Base-by-base conservation (phyloP, 169 alveolate species). In the Babesia ovata region DNA sequence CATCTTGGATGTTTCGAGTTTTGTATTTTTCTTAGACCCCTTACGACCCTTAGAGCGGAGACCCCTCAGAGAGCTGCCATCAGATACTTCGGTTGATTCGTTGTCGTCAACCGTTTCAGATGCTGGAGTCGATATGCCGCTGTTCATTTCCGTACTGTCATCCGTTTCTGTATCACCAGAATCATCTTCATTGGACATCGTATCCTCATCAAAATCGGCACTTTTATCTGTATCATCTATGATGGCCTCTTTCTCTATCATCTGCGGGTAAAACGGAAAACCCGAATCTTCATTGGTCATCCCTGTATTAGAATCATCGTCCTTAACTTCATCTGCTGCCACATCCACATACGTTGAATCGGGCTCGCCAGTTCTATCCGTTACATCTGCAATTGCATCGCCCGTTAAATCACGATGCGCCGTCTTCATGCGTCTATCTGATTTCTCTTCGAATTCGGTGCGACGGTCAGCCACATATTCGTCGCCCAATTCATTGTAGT, bases 81-180 rank as follows among this genome's bases (percentile, higher is more conserved):
- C 59, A 26, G 60, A 49, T 33, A 61, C 17, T 76, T 52, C 71
- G 22, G 45, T 61, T 1, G 73, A 16, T 71, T 22, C 81, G 0
- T 57, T 72, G 9, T 17, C 54, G 21, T 39, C 84, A 44, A 66
- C 79, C 58, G 46, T n/a, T 1, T 49, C 66, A 53, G 16, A 33
- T 67, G 44, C 39, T 6, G 3, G 54, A 6, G 9, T 48, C 21
- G n/a, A 14, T 10, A 28, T 46, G 2, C 49, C 49, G 17, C 26
- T 17, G 17, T 53, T 17, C n/a, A 52, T 19, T 29, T 49, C 21
- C 4, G 44, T 36, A 16, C 48, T 26, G n/a, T 9, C 29, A 26
- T 57, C 12, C 0, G 21, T 29, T 26, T 45, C 39, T 62, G 0
- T 56, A 44, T 8, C 11, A 62, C 2, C 44, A 17, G 53, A 13